Evolutionary conservation across 192 early-diverging fungal species (phyloP), one percentile per base, ranked within the genome.

Genomic region (Dimargaris cristalligena): DNA sequence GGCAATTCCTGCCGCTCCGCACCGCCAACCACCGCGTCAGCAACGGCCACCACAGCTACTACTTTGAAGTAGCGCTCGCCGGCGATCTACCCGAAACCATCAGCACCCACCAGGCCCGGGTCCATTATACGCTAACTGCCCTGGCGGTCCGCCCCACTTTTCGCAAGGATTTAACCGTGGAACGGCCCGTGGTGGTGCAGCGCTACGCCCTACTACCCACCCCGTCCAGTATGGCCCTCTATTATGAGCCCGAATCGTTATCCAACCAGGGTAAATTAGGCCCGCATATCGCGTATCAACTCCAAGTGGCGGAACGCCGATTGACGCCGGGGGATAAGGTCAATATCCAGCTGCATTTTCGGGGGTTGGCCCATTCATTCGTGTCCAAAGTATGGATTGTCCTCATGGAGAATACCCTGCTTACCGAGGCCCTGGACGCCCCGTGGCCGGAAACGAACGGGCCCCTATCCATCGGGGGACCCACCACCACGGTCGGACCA

Each of bases 321-420:
- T 9, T 56, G 32, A 32, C 23, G 2, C 18, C 34, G 54, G 54
- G 54, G 13, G 54, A 56, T n/a, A 29, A 56, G 13, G 2, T 56
- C 3, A 18, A 4, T 23, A 13, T 56, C 0, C 8, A 34, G 14
- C 30, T 34, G 23, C 30, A 34, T 34, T 16, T 56, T 8, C 20
- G 34, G 18, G 30, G 29, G 2, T 20, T 33, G 3, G 2, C 2
- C 14, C 18, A 56, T 33, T 31, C 20, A 16, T 56, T n/a, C 32
- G 31, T 56, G 20, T 56, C 54, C 54, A 56, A 56, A 34, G 54
- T 56, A 16, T 56, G 54, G 54, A 34, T 56, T 11, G 34, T 34
- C 13, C 54, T 56, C 1, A 56, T 33, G 54, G 54, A 56, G 23
- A 13, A 56, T 29, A 18, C 23, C 16, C 30, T 33, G 23, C 1